Conservation (phyloP, 2,329 filamentous ascomycete species). For the Ophiostoma perfectum region DNA sequence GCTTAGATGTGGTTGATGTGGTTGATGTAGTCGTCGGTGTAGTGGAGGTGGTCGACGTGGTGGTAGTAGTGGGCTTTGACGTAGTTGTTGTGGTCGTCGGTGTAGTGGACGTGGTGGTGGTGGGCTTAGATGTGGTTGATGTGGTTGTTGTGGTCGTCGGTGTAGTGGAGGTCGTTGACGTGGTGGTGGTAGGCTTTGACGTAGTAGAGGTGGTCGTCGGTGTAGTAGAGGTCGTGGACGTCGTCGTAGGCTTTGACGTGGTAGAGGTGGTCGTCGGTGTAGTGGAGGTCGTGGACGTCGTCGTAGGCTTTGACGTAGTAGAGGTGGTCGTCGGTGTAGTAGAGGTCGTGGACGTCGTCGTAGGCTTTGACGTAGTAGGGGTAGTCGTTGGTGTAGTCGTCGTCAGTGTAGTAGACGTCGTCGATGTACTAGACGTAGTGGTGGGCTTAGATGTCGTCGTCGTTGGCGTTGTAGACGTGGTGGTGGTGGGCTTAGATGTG, state of each 20-base stretch:
- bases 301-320: not conserved
- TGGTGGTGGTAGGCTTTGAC: too few species aligned
- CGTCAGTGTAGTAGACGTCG: too few species aligned
- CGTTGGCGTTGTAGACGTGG: not conserved
- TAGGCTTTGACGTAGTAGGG: not conserved
- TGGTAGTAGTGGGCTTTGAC: not conserved
- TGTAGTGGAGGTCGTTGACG: not conserved
- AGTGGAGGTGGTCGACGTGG: too few species aligned
- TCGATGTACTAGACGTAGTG: not conserved
- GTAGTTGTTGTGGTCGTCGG: too few species aligned
- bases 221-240: not conserved
- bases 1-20: too few species aligned
- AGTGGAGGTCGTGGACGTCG: too few species aligned
- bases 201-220: not conserved
- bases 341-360: too few species aligned
- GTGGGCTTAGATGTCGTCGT: not conserved
- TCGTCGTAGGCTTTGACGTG: not conserved
- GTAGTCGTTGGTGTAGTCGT: not conserved
- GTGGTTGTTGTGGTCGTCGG: not conserved
- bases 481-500: too few species aligned
- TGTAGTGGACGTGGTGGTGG: too few species aligned
- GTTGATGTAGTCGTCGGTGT: too few species aligned
- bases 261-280: too few species aligned
- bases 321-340: not conserved
- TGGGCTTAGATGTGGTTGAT: not conserved